Base-by-base conservation (phyloP, 2,329 filamentous ascomycete genomes). In the Dryadomyces quercus-mongolicae region DNA sequence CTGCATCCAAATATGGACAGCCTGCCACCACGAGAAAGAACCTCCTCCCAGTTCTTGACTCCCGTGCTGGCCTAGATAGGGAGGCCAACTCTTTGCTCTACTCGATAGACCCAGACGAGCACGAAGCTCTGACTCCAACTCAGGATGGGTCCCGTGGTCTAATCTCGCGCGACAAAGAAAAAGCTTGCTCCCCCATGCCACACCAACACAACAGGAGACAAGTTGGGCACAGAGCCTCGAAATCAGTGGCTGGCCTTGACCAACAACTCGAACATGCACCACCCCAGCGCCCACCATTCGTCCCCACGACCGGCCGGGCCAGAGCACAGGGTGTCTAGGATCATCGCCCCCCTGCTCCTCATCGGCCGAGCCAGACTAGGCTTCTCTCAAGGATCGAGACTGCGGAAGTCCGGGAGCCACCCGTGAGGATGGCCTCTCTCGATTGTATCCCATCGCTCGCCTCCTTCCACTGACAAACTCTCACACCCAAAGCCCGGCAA, bases 41-140 rank as follows among this genome's bases (percentile, higher is more conserved):
- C 51, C 22, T 43, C 25, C 47, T 18, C 25, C 43, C 18, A 9
- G 60, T 21, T 18, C 38, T 36, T 40, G 38, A 8, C 15, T 10
- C 40, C 12, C 31, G 20, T 16, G 13, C 13, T n/a, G 34, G 25
- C 46, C 22, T 22, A n/a, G 25, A 36, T 10, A 34, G 25, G 15
- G 20, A 20, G 18, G 9, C 47, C 25, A 20, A 36, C 47, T 13
- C 12, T 22, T 16, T 16, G 46, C 22, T 10, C n/a, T 10, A 25
- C 18, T 22, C 25, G 22, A n/a, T 43, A 66, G 65, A 64, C 61
- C 73, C 78, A 74, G 88, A 92, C 87, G 91, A 92, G 88, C 79
- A 77, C 88, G 74, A 89, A 83, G 75, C 88, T 90, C 89, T 94
- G 88, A 94, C 84, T 74, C 86, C 86, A 89, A 90, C 86, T 80